Conservation (phyloP, 805 yeast genomes). For the Diddensiella caesifluorescens region DNA sequence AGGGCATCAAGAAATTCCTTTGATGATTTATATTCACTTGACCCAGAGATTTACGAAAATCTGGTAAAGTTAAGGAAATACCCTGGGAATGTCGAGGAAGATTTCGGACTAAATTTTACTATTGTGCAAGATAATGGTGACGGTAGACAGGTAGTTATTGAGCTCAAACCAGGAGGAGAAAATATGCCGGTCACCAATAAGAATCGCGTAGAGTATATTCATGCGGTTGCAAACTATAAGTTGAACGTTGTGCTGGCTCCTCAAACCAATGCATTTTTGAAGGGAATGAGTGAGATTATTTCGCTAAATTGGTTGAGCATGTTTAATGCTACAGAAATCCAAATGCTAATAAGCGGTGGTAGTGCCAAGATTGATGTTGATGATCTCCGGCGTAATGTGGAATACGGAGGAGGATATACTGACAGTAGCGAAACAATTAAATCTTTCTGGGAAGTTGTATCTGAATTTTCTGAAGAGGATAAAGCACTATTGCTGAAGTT, state of each 20-base stretch:
- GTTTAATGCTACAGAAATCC: constrained; percentile 81
- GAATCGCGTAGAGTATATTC: constrained; percentile 69
- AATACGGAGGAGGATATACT: constrained; percentile 51
- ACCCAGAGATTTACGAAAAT: constrained; percentile 57
- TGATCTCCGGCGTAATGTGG: constrained; percentile 61
- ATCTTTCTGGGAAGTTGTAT: constrained; percentile 70
- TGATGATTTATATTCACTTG: constrained; percentile 73
- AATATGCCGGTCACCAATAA: constrained; percentile 47
- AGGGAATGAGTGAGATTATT: constrained; percentile 66
- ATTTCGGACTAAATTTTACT: constrained; percentile 63
- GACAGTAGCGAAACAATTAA: constrained; percentile 53
- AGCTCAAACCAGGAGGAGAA: constrained; percentile 59
- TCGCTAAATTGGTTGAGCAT: constrained; percentile 71
- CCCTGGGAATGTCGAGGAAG: constrained; percentile 47
- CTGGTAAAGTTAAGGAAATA: constrained; percentile 57
- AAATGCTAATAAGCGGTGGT: constrained; percentile 79
- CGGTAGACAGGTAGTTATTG: constrained; percentile 36
- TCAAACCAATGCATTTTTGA: constrained; percentile 58
- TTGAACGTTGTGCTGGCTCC: constrained; percentile 56
- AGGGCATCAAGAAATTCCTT: constrained; percentile 45
- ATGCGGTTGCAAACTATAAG: constrained; percentile 72
- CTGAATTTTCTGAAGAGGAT: constrained; percentile 61
- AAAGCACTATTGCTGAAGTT: constrained; percentile 67
- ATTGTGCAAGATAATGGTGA: constrained; percentile 44
- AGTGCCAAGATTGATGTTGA: constrained; percentile 60